A percentile compares a stretch with the other conserved stretches of the same genome.
phyloP scores from a whole-genome alignment of 2,329 filamentous ascomycete genomes.

The Neonectria punicea region DNA sequence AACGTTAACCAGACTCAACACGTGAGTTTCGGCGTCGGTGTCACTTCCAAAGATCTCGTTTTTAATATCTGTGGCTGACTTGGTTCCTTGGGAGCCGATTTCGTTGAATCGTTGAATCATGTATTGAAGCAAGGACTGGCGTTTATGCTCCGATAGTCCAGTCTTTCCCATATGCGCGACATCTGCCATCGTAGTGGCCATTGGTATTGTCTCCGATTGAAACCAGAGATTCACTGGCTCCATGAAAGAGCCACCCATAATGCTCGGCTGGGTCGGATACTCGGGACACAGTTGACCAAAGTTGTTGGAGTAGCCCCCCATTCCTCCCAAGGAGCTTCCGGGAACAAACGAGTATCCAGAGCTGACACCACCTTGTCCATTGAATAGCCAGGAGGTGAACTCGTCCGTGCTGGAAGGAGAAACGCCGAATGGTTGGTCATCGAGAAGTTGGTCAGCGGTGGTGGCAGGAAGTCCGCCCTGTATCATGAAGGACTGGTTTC shows the following conservation, averaged over 20 bases:
- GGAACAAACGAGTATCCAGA: slow-evolving; percentile 39
- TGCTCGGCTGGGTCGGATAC: slow-evolving; percentile 37
- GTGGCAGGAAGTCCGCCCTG: slow-evolving; percentile 35
- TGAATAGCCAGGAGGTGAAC: slow-evolving; percentile 43
- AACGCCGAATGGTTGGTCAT: slow-evolving; percentile 42
- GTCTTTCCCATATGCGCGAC: slow-evolving; percentile 39
- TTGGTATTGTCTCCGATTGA: slow-evolving; percentile 39
- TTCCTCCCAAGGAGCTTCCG: slow-evolving; percentile 33
- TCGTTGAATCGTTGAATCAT: slow-evolving; percentile 45
- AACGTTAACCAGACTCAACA: slow-evolving; percentile 40
- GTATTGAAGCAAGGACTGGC: slow-evolving; percentile 42
- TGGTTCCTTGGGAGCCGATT: slow-evolving; percentile 41
- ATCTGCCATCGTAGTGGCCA: slow-evolving; percentile 39
- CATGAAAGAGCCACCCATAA: slow-evolving; percentile 40
- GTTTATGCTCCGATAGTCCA: slow-evolving; percentile 42
- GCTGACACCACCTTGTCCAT: slow-evolving; percentile 35
- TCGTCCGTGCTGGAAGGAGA: slow-evolving; percentile 43
- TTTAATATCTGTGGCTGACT: slow-evolving; percentile 43
- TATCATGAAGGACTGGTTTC: slow-evolving; percentile 37
- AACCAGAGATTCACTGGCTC: slow-evolving; percentile 45
- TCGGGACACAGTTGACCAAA: slow-evolving; percentile 43
- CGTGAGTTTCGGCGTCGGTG: slow-evolving; percentile 40
- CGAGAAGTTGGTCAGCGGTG: slow-evolving; percentile 35
- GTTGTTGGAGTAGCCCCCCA: slow-evolving; percentile 42
- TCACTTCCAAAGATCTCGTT: slow-evolving; percentile 43